Percentiles rank a stretch among this genome's conserved stretches.
Evolutionary conservation across 1,284 basidiomycete genomes (phyloP).

Genomic region (Athelia sp.): DNA sequence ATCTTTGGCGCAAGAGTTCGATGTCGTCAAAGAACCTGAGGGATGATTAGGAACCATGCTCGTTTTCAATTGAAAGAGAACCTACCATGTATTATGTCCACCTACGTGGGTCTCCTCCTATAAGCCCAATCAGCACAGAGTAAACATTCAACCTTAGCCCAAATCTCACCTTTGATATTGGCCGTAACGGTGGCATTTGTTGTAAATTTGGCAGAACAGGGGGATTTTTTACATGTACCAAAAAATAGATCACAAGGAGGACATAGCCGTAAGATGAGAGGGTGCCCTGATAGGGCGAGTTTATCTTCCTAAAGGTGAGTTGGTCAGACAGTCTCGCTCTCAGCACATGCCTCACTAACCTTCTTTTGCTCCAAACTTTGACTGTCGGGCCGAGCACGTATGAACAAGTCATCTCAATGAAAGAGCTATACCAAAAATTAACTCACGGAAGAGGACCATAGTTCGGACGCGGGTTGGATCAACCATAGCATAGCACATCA

Average conservation of each 20-base stretch:
- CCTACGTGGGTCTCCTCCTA: conserved; percentile 85
- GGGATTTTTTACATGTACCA: conserved; percentile 95
- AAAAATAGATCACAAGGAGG: conserved; percentile 94
- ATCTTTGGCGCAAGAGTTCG: conserved; percentile 84
- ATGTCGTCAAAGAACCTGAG: conserved; percentile 95
- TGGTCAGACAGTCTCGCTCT: conserved; percentile 1
- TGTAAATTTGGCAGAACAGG: conserved; percentile 90
- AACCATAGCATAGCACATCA: conserved; percentile 97
- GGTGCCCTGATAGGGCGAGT: conserved; percentile 96
- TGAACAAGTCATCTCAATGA: conserved; percentile 6
- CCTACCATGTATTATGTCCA: conserved; percentile 79
- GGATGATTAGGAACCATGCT: conserved; percentile 9
- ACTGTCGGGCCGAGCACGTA: conserved; percentile 42
- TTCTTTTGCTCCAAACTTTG: conserved; percentile 98
- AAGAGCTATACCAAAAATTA: conserved; percentile 6
- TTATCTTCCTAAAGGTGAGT: conserved; percentile 76
- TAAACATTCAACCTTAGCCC: conserved; percentile 5
- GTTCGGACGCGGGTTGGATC: conserved; percentile 93
- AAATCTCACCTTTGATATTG: conserved; percentile 59
- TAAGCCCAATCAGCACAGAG: conserved; percentile 12
- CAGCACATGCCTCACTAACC: conserved; percentile 38
- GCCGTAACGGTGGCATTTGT: conserved; percentile 81
- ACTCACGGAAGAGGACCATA: conserved; percentile 91
- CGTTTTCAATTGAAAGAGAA: background rate
- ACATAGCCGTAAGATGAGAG: conserved; percentile 98